A percentile compares a stretch with the other conserved stretches of the same genome.
Evolutionary conservation across 2,329 filamentous ascomycete genomes (phyloP).

Genomic region (Aspergillus sojae): DNA sequence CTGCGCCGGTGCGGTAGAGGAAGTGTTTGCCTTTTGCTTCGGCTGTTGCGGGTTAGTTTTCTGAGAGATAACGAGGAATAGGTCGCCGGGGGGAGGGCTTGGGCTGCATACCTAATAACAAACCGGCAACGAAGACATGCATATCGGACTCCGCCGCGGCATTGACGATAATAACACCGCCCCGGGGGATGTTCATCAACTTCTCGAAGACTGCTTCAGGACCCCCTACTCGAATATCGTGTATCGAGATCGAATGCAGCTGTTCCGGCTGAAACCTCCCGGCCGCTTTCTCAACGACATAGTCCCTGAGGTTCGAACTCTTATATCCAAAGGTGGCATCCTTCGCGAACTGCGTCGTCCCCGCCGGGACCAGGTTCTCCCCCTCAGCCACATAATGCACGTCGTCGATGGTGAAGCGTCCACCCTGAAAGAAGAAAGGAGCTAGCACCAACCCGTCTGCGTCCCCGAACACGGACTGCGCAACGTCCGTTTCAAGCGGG

Average conservation of each 20-base stretch:
- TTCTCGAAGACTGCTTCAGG: slow-evolving; percentile 46
- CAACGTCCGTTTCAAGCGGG: slow-evolving; percentile 57
- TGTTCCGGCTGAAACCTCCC: slow-evolving; percentile 43
- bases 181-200: slow-evolving; percentile 40
- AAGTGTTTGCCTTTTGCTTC: slow-evolving; percentile 45
- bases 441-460: slow-evolving; percentile 59
- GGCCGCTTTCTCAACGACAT: slow-evolving; percentile 57
- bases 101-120: slow-evolving; percentile 40
- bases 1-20: slow-evolving; percentile 51
- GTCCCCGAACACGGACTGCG: slow-evolving; percentile 52
- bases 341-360: slow-evolving; percentile 58
- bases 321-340: slow-evolving; percentile 62
- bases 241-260: slow-evolving; percentile 49
- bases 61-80: not conserved
- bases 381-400: slow-evolving; percentile 62
- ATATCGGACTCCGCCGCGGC: slow-evolving; percentile 58
- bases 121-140: slow-evolving; percentile 56
- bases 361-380: slow-evolving; percentile 52
- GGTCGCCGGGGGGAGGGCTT: too few relatives aligned
- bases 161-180: slow-evolving; percentile 55
- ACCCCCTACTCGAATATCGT: slow-evolving; percentile 53
- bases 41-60: slow-evolving; percentile 23
- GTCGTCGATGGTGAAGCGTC: slow-evolving; percentile 59
- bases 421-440: slow-evolving; percentile 63
- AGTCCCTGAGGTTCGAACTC: slow-evolving; percentile 56